Evolutionary conservation across 768 basidiomycete species (phyloP).

Genomic region (Mycena chlorophos): DNA sequence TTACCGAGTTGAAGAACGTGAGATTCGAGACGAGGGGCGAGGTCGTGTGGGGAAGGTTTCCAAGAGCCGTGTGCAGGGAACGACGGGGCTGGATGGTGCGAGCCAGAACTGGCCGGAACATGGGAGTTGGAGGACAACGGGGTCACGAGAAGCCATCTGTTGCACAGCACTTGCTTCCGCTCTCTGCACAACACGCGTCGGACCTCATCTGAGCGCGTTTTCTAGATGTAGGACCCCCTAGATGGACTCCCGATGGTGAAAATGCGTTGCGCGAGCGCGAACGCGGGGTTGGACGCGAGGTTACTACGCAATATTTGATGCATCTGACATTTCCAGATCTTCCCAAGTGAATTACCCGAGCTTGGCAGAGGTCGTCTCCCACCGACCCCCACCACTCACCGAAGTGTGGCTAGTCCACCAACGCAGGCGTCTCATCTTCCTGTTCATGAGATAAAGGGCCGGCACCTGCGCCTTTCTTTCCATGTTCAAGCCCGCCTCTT

Average conservation of each 20-base stretch:
- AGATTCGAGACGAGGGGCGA: conserved; percentile 71
- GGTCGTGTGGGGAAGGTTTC: conserved; percentile 41
- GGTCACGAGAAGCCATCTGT: too few species aligned
- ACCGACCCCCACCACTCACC: conserved; percentile 27
- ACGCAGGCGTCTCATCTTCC: conserved; percentile 27
- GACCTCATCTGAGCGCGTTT: too few species aligned
- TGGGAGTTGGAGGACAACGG: too few species aligned
- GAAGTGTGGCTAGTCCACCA: conserved; percentile 41
- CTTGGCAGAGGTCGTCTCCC: conserved; percentile 12
- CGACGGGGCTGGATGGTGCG: conserved; percentile 10
- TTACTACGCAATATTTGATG: too few species aligned
- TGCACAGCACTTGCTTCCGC: too few species aligned
- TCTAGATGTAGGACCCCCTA: too few species aligned
- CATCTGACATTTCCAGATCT: too few species aligned
- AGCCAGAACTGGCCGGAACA: conserved; percentile 6
- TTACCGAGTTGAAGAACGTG: conserved; percentile 80
- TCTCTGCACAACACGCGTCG: too few species aligned
- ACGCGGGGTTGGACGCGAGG: too few species aligned
- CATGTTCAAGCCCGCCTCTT: conserved; percentile 30
- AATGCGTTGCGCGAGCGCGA: too few species aligned
- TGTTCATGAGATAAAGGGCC: conserved; percentile 24
- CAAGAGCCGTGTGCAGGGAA: conserved; percentile 13
- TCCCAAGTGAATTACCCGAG: too few species aligned
- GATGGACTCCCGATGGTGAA: too few species aligned
- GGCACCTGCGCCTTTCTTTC: conserved; percentile 23